Evolutionary conservation across 2,329 filamentous ascomycete genomes (phyloP).

Genomic region (Nothomitra cinnamomea): DNA sequence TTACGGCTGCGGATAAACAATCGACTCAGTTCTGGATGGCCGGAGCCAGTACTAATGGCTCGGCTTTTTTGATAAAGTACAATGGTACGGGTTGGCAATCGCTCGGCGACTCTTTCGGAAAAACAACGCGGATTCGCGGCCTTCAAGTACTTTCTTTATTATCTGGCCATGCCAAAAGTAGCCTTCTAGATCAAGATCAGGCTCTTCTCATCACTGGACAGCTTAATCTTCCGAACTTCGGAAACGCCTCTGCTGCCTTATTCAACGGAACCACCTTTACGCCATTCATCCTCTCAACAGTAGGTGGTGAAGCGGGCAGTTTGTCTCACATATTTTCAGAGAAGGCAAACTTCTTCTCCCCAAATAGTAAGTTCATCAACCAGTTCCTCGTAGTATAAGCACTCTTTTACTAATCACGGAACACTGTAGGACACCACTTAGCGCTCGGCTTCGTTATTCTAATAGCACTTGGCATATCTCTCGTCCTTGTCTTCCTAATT

Average conservation of each 20-base stretch:
- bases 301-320: constrained; percentile 47
- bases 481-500: constrained; percentile 60
- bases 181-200: constrained; percentile 48
- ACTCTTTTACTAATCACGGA: constrained; percentile 8
- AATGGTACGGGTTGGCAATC: constrained; percentile 55
- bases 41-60: constrained; percentile 50
- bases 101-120: constrained; percentile 44
- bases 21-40: constrained; percentile 66
- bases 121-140: constrained; percentile 53
- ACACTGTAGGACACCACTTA: constrained; percentile 34
- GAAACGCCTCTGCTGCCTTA: constrained; percentile 67
- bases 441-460: constrained; percentile 64
- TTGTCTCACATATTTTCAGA: constrained; percentile 73
- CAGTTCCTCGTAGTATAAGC: neutral
- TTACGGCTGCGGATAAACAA: constrained; percentile 58
- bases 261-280: constrained; percentile 68
- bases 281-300: constrained; percentile 68
- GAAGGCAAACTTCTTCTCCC: constrained; percentile 57
- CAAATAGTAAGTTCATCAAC: constrained; percentile 34
- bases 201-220: constrained; percentile 72
- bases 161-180: constrained; percentile 44
- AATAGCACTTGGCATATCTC: constrained; percentile 61
- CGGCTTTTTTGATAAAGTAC: constrained; percentile 67
- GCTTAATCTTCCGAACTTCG: constrained; percentile 57
- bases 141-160: constrained; percentile 67